phyloP scores from a whole-genome alignment of 805 yeast genomes.

The Candida quercuum region DNA sequence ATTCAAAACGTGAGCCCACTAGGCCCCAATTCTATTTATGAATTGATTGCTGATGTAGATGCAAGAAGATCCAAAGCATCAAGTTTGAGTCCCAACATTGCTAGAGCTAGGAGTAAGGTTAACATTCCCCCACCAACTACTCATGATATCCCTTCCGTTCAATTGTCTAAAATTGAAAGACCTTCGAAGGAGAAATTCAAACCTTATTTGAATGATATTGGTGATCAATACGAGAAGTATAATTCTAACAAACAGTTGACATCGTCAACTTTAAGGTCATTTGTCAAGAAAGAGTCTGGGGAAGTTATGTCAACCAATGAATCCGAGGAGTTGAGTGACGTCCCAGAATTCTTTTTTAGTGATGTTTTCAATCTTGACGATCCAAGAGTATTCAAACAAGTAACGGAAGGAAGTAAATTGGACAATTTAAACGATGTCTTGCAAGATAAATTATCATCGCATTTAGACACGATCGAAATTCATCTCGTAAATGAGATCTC shows the following conservation, averaged over 20 bases:
- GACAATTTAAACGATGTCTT: conserved; percentile 48
- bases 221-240: conserved; percentile 40
- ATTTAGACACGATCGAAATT: conserved; percentile 80
- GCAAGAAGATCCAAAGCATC: conserved; percentile 28
- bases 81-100: conserved; percentile 22
- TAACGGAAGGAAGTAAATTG: conserved; percentile 54
- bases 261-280: conserved; percentile 21
- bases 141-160: conserved; percentile 80
- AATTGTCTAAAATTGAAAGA: conserved; percentile 47
- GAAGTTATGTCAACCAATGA: conserved; percentile 19
- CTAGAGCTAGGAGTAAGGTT: conserved; percentile 33
- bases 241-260: conserved; percentile 38
- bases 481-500: conserved; percentile 79
- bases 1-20: conserved; percentile 44
- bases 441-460: conserved; percentile 76
- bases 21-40: conserved; percentile 74
- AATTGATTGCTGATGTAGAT: conserved; percentile 61
- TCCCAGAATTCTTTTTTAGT: conserved; percentile 69
- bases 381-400: conserved; percentile 76
- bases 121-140: conserved; percentile 64
- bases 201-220: conserved; percentile 38
- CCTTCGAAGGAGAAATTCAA: conserved; percentile 38
- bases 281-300: conserved; percentile 11
- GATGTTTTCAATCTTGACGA: conserved; percentile 77
- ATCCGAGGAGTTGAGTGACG: conserved; percentile 28